Base-by-base conservation (phyloP, 169 alveolate species). In the Pseudocohnilembus persalinus region DNA sequence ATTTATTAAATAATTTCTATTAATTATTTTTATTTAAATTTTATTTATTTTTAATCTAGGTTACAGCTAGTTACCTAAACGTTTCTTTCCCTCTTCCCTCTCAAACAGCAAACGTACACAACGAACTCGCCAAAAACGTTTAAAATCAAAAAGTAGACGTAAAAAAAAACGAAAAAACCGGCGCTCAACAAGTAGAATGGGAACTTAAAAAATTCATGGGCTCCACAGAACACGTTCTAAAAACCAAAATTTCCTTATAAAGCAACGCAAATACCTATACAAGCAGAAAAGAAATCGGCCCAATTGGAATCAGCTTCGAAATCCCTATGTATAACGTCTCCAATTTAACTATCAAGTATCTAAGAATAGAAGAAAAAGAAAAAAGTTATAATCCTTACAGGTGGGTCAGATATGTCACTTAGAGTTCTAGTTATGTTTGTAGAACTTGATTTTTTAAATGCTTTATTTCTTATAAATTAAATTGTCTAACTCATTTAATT, bases 351-450 rank as follows among this genome's bases (percentile, higher is more conserved):
- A 97, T 98, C 33, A 96, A 96, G 78, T 97, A 97, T 88, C 92
- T 98, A 76, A 95, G 97, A 85, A 96, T 97, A 35, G 97, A 98
- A 73, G 98, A 96, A 29, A 93, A 91, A 78, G 93, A 94, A 79
- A 90, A 96, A 80, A 92, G 90, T 74, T 81, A 92, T 79, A 97
- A 93, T 88, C 98, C 98, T n/a, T 96, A 94, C 83, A 94, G 99
- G 85, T 98, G 99, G 99, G 99, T 98, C 15, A 94, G 99, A 74
- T 97, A 97, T 90, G 97, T 98, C 29, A 97, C 99, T 72, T 97
- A 97, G 84, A 92, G 98, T 6, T 95, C 97, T 49, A 96, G 99
- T 4, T 98, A 97, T 94, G 97, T 98, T 15, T 95, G 97, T 83
- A 89, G 99, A 85, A 89, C 89, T 35, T 92, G 92, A 88, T 11